These are phyloP conservation scores for Saposhnikovia divaricata DNA, from an alignment of 129 eudicot genomes.

Conservation along the genomic window DNA sequence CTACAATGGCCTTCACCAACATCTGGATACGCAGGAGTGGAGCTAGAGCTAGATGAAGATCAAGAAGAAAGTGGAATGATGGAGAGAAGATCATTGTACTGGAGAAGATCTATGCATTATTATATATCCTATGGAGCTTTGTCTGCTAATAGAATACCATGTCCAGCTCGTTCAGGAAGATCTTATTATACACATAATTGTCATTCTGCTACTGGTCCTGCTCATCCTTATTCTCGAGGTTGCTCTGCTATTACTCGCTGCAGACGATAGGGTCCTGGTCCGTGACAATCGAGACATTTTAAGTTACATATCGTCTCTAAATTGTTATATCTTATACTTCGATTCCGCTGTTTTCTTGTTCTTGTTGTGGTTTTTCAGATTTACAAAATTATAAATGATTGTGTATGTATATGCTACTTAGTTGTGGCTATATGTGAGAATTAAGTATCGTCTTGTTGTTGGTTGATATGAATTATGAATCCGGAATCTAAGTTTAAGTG, in stretches of 20 bases:
- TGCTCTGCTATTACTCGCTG: slow-evolving; percentile 32
- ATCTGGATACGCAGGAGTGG: not conserved
- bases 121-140: slow-evolving; percentile 30
- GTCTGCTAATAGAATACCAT: slow-evolving; percentile 29
- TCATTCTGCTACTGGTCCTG: slow-evolving; percentile 17
- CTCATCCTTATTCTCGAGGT: slow-evolving; percentile 27
- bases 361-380: not conserved
- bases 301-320: too few relatives aligned
- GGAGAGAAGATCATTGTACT: slow-evolving; percentile 22
- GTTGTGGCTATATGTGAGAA: not conserved
- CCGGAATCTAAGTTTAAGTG: not conserved
- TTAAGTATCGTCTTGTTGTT: not conserved
- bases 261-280: slow-evolving; percentile 15
- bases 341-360: not conserved
- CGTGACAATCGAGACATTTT: too few relatives aligned
- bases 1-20: slow-evolving; percentile 12
- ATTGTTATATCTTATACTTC: too few relatives aligned
- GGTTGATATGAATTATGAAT: not conserved
- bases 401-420: not conserved
- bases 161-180: slow-evolving; percentile 34
- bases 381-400: not conserved
- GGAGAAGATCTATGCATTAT: slow-evolving; percentile 18
- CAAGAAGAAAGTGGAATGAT: not conserved
- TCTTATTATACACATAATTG: slow-evolving; percentile 32
- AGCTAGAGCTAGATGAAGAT: slow-evolving; percentile 8